These are phyloP conservation scores for Saturnispora galanensis DNA, from an alignment of 805 yeast species.

Conservation along the genomic window DNA sequence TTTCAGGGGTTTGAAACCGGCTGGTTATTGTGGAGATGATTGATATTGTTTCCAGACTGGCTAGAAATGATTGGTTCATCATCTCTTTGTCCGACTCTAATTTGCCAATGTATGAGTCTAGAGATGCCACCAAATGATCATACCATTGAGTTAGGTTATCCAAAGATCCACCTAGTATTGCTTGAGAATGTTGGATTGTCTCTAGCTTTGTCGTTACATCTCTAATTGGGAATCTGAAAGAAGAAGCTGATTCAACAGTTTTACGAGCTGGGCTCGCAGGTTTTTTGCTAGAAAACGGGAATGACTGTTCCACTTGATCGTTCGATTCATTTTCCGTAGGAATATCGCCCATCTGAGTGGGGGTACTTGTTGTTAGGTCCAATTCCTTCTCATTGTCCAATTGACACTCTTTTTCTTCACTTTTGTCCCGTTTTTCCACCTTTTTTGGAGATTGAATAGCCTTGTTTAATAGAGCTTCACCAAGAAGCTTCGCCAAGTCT, in stretches of 20 bases:
- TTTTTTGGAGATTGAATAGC: no score
- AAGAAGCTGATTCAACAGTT: not conserved
- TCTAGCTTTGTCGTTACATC: conserved; percentile 6
- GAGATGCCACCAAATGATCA: not conserved
- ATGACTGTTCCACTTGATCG: not conserved
- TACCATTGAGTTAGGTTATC: conserved; percentile 6
- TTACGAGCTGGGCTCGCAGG: no score
- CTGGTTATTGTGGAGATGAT: conserved; percentile 15
- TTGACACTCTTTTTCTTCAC: not conserved
- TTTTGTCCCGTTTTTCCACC: no score
- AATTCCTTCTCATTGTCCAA: conserved; percentile 1
- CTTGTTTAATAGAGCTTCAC: no score
- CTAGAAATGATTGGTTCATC: conserved; percentile 17
- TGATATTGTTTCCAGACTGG: conserved; percentile 21
- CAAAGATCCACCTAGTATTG: conserved; percentile 7
- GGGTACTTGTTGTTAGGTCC: conserved; percentile 2
- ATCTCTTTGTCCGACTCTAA: conserved; percentile 9
- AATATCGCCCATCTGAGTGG: not conserved
- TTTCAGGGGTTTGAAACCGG: conserved; percentile 1
- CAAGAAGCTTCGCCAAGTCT: not conserved
- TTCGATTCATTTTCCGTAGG: not conserved
- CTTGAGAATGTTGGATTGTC: not conserved
- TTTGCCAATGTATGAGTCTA: conserved; percentile 2
- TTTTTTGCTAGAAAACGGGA: no score
- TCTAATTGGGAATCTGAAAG: conserved; percentile 8